These are phyloP conservation scores for Ceratobasidium sp. DNA, from an alignment of 1,284 basidiomycete species.

Conservation along the genomic window DNA sequence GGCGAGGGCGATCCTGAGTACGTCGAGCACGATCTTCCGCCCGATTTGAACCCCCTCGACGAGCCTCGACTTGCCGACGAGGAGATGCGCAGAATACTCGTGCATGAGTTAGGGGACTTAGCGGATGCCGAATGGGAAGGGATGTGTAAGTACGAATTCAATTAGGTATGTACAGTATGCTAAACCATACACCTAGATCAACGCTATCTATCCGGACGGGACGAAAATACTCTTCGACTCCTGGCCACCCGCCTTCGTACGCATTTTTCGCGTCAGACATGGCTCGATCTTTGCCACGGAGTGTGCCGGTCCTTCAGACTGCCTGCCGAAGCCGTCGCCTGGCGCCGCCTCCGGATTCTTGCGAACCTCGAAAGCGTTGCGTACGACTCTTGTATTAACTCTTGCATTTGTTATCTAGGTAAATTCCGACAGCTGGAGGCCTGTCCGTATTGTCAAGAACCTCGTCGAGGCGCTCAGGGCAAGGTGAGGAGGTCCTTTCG, in stretches of 20 bases:
- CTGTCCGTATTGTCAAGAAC: constrained; percentile 47
- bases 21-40: neutral
- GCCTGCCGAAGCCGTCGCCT: constrained; percentile 20
- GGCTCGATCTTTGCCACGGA: constrained; percentile 18
- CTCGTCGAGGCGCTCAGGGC: constrained; percentile 16
- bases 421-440: constrained; percentile 2
- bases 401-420: constrained; percentile 38
- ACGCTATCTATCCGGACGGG: too few relatives aligned
- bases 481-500: neutral
- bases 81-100: neutral
- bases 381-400: constrained; percentile 47
- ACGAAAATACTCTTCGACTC: neutral
- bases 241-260: constrained; percentile 34
- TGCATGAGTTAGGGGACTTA: neutral
- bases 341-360: constrained; percentile 23
- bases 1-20: constrained; percentile 5
- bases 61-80: neutral
- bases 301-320: neutral
- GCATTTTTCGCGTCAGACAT: neutral
- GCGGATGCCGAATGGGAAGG: neutral
- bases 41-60: neutral
- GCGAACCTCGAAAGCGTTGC: constrained; percentile 5
- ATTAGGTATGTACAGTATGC: too few relatives aligned
- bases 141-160: neutral
- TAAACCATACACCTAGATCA: too few relatives aligned